Evolutionary conservation across 129 eudicot species (phyloP).

Genomic region (Helichrysum umbraculigerum): DNA sequence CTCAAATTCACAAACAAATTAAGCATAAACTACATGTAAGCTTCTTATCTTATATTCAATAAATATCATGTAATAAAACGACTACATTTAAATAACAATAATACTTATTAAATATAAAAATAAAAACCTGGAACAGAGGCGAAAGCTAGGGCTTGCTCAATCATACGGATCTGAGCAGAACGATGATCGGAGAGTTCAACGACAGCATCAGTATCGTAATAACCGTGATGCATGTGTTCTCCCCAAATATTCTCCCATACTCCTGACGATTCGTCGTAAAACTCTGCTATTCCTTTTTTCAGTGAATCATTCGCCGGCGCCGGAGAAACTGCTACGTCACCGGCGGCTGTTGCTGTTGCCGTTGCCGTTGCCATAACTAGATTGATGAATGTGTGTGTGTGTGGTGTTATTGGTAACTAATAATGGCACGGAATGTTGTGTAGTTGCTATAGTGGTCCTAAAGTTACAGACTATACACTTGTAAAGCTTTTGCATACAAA

Average conservation of each 20-base stretch:
- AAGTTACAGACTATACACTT: too few species aligned
- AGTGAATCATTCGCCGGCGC: conserved; percentile 9
- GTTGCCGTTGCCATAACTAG: conserved; percentile 4
- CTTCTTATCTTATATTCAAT: neutral
- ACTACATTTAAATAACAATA: neutral
- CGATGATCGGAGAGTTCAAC: conserved; percentile 68
- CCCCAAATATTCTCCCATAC: conserved; percentile 99
- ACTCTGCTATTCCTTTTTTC: conserved; percentile 73
- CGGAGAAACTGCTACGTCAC: conserved; percentile 7
- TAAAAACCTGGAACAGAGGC: conserved; percentile 55
- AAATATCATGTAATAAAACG: neutral
- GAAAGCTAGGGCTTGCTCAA: conserved; percentile 69
- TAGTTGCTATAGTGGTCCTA: neutral
- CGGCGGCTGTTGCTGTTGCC: neutral
- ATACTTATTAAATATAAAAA: neutral
- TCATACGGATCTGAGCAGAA: conserved; percentile 91
- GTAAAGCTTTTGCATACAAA: too few species aligned
- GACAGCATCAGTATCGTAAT: conserved; percentile 42
- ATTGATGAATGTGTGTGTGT: neutral
- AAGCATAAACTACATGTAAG: neutral
- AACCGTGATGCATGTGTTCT: conserved; percentile 96
- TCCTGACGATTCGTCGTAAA: conserved; percentile 82
- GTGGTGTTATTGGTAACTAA: neutral
- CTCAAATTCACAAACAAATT: too few species aligned
- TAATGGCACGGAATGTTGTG: neutral